Evolutionary conservation across 345 rosid species (phyloP), one percentile per base, ranked within the genome.

Genomic region (Syzygium aromaticum): DNA sequence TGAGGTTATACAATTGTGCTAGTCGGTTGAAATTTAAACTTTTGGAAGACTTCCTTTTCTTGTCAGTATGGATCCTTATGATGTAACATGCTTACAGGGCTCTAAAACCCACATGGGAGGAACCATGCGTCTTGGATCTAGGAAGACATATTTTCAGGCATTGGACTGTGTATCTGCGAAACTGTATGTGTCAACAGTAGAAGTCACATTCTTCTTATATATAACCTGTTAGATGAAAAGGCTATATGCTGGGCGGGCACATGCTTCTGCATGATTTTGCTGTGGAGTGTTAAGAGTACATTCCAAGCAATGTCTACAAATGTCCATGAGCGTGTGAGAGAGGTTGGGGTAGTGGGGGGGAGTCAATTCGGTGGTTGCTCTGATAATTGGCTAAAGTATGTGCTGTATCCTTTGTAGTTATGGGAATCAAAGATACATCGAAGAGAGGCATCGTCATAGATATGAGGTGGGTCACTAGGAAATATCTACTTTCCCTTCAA

Each of bases 371-470:
- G 25, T 10, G 27, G 49, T 73, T 73, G 25, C 82, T 73, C 82
- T 38, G 82, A 73, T 73, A 59, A 57, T 51, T 1, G 30, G 49
- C 86, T 87, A 80, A 88, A 38, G 46, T 25, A 61, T 85, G 16
- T 57, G 40, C 59, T 80, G 7, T 33, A 14, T 7, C 43, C 52
- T 21, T 87, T n/a, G 17, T 88, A 98, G 99, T 87, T 98, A 98
- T 89, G 98, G 95, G 87, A 93, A 94, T 88, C 91, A 33, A 90
- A 88, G 88, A 86, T 95, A 86, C 88, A 93, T 94, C 3, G 98
- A 98, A n/a, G 99, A 98, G 90, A 93, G 99, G 87, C 99, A 98
- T 93, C 90, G 99, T 40, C 99, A 98, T 90, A 94, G 99, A 92
- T 98, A 95, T 40, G 99, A 98, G 99, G 99, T 96, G 91, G 56